Evolutionary conservation across 495 filamentous ascomycete species (phyloP).

Genomic region (Clavariopsis aquatica): DNA sequence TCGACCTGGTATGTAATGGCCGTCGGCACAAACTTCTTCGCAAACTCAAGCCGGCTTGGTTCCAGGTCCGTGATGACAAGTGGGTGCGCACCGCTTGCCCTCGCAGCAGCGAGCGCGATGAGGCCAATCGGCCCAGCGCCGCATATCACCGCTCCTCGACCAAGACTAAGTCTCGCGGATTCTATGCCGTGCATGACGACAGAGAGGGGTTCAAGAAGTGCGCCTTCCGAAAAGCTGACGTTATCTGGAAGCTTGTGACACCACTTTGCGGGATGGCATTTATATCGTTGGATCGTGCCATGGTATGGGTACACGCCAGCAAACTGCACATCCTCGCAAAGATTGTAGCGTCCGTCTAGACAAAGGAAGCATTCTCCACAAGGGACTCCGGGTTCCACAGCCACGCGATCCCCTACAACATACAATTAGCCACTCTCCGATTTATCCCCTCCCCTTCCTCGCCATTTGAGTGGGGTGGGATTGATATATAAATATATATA

Average conservation of each 20-base stretch:
- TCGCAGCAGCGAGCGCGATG: slow-evolving; percentile 53
- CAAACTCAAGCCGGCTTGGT: slow-evolving; percentile 57
- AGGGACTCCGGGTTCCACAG: slow-evolving; percentile 53
- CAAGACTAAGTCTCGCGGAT: slow-evolving; percentile 45
- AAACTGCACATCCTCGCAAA: slow-evolving; percentile 53
- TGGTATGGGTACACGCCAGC: slow-evolving; percentile 61
- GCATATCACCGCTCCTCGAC: slow-evolving; percentile 48
- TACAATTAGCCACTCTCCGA: not conserved
- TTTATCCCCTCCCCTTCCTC: not conserved
- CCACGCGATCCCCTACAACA: slow-evolving; percentile 49
- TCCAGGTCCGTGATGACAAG: slow-evolving; percentile 66
- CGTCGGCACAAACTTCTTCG: slow-evolving; percentile 58
- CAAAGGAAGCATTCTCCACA: slow-evolving; percentile 53
- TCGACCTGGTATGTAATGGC: slow-evolving; percentile 58
- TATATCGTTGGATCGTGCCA: slow-evolving; percentile 61
- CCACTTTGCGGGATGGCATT: slow-evolving; percentile 52
- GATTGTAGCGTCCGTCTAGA: slow-evolving; percentile 52
- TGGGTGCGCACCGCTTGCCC: slow-evolving; percentile 64
- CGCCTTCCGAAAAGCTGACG: slow-evolving; percentile 51
- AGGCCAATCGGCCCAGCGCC: slow-evolving; percentile 57
- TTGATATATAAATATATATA: slow-evolving; percentile 25
- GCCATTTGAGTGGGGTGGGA: too few species aligned
- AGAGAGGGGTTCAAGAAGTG: slow-evolving; percentile 54
- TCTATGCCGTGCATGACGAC: slow-evolving; percentile 53
- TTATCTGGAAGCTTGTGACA: slow-evolving; percentile 53